Conservation (phyloP, 2,329 filamentous ascomycete genomes). For the Botryotinia narcissicola region DNA sequence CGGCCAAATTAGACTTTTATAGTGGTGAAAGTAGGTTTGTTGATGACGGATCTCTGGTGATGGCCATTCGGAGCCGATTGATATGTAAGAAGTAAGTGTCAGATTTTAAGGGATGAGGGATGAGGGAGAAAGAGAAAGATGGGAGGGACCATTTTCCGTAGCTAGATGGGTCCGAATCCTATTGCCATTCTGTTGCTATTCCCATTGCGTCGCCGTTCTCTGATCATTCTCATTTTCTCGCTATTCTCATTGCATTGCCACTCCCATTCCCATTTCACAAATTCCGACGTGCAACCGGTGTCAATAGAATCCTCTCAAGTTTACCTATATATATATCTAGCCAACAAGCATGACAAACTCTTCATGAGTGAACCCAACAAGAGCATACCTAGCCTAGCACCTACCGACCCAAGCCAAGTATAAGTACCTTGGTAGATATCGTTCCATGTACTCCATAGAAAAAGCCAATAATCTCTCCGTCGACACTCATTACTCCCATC, state of each 20-base stretch:
- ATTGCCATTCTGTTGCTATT: background rate
- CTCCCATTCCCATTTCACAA: too few species aligned
- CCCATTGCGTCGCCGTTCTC: background rate
- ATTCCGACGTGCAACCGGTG: too few species aligned
- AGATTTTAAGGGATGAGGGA: background rate
- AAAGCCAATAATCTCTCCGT: background rate
- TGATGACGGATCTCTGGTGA: background rate
- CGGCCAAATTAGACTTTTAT: background rate
- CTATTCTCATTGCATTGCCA: too few species aligned
- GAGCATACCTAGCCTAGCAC: too few species aligned
- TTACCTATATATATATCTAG: too few species aligned
- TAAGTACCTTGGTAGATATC: too few species aligned
- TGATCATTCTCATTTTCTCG: too few species aligned
- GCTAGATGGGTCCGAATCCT: background rate
- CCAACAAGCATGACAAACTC: background rate
- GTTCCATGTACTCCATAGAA: too few species aligned
- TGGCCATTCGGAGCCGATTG: background rate
- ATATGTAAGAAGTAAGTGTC: background rate
- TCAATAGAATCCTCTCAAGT: too few species aligned
- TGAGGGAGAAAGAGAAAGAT: background rate
- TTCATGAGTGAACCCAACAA: background rate
- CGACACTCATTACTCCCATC: background rate
- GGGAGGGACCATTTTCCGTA: background rate
- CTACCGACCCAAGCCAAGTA: too few species aligned
- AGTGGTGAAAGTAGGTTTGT: background rate